Evolutionary conservation across 2,329 filamentous ascomycete genomes (phyloP).

Genomic region (Fusarium decemcellulare): DNA sequence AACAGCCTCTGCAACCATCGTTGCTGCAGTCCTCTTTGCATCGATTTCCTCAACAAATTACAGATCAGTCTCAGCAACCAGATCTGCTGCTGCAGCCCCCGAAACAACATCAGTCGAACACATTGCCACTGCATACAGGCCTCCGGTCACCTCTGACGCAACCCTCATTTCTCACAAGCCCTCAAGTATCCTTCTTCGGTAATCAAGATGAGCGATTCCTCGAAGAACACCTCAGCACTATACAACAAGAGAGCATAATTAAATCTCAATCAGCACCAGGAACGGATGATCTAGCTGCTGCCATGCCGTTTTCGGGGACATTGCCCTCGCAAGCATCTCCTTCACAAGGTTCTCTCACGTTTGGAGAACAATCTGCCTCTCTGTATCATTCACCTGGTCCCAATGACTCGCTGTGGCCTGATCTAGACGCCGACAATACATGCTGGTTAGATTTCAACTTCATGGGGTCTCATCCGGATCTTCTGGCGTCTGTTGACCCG

Average conservation of each 20-base stretch:
- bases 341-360: constrained; percentile 30
- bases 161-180: background rate
- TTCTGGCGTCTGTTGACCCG: constrained; percentile 14
- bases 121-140: background rate
- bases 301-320: constrained; percentile 7
- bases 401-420: constrained; percentile 11
- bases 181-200: background rate
- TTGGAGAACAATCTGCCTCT: constrained; percentile 23
- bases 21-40: background rate
- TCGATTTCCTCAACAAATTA: background rate
- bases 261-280: background rate
- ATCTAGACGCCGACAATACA: background rate
- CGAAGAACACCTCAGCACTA: background rate
- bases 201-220: background rate
- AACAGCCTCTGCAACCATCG: background rate
- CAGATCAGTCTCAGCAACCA: constrained; percentile 1
- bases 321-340: constrained; percentile 21
- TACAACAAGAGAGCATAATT: background rate
- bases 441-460: constrained; percentile 5
- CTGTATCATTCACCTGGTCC: constrained; percentile 20
- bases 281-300: constrained; percentile 9
- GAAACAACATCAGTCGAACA: background rate
- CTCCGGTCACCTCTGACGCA: constrained; percentile 1
- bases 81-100: background rate
- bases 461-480: constrained; percentile 21